These are phyloP conservation scores for Diaporthe longicolla DNA, from an alignment of 2,329 filamentous ascomycete species.

Conservation along the genomic window DNA sequence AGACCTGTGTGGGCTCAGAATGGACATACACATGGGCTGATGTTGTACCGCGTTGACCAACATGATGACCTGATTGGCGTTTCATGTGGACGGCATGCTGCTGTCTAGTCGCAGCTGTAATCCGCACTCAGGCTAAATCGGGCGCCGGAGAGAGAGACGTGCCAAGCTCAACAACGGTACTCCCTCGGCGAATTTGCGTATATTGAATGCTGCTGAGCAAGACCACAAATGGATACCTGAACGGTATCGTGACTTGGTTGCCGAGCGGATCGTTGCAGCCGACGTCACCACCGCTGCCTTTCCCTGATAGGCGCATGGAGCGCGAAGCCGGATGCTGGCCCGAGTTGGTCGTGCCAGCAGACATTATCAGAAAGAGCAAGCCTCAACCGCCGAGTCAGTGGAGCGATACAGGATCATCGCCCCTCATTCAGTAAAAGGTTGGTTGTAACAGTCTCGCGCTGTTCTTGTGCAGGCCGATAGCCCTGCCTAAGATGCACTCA, in stretches of 20 bases:
- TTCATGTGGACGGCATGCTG: conserved; percentile 13
- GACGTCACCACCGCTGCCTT: conserved; percentile 1
- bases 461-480: conserved; percentile 12
- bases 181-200: conserved; percentile 18
- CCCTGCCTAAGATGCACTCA: not conserved
- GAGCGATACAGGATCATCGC: not conserved
- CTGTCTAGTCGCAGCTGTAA: conserved; percentile 23
- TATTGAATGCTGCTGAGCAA: conserved; percentile 23
- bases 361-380: not conserved
- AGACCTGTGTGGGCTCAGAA: not conserved
- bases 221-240: not conserved
- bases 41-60: conserved; percentile 12
- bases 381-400: not conserved
- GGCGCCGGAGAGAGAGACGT: conserved; percentile 30
- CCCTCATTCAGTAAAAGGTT: not conserved
- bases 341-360: not conserved
- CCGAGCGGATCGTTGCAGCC: conserved; percentile 18
- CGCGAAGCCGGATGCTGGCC: conserved; percentile 16
- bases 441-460: not conserved
- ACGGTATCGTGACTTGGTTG: conserved; percentile 17
- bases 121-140: conserved; percentile 30
- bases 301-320: not conserved
- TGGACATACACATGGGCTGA: not conserved
- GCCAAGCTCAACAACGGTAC: conserved; percentile 13
- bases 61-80: not conserved